A percentile compares a stretch with the other conserved stretches of the same genome.
Evolutionary conservation across 192 early-diverging fungal genomes (phyloP).

Genomic region (Phycomyces nitens): DNA sequence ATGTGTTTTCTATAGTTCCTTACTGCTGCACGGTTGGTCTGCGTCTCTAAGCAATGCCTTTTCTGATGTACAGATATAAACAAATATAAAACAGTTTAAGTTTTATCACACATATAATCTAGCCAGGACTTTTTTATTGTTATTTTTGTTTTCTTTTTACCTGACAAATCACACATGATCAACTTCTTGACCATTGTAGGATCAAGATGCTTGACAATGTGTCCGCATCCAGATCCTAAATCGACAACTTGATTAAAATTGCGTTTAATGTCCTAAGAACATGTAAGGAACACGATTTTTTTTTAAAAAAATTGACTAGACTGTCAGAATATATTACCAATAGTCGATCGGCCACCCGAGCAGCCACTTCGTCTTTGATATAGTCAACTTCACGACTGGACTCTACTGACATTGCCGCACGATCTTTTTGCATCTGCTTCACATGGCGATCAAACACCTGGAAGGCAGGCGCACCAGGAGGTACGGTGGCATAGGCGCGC

Average conservation of each 20-base stretch:
- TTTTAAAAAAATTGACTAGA: not conserved
- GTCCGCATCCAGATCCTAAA: conserved; percentile 84
- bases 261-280: conserved; percentile 81
- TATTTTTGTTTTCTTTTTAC: conserved; percentile 29
- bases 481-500: not conserved
- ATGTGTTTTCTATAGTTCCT: not conserved
- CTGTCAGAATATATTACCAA: conserved; percentile 45
- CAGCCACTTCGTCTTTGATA: conserved; percentile 87
- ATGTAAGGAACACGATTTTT: not conserved
- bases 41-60: conserved; percentile 53
- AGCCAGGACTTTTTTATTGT: not conserved
- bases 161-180: conserved; percentile 84
- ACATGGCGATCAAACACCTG: conserved; percentile 77
- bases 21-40: conserved; percentile 37
- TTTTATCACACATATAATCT: too few species aligned
- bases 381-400: conserved; percentile 80
- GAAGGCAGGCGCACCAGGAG: conserved; percentile 28
- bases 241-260: conserved; percentile 84
- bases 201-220: conserved; percentile 80
- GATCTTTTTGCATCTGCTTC: conserved; percentile 77
- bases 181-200: conserved; percentile 78
- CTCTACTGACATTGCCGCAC: conserved; percentile 55
- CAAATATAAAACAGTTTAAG: not conserved
- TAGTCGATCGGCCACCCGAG: conserved; percentile 81
- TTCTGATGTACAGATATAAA: conserved; percentile 20